These are phyloP conservation scores for Gossypium stocksii DNA, from an alignment of 345 rosid genomes.

Conservation along the genomic window DNA sequence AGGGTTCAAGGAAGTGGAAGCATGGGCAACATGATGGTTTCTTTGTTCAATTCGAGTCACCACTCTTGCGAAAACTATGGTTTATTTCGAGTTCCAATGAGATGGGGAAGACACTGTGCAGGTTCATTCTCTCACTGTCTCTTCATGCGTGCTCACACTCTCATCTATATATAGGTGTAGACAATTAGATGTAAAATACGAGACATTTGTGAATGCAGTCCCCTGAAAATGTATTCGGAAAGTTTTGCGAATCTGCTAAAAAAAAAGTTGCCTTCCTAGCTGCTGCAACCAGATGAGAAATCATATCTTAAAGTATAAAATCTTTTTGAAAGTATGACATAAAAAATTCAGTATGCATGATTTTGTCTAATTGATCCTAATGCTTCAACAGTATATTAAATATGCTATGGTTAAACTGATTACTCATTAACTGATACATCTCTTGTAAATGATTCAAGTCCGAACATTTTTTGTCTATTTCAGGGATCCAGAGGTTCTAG, in stretches of 20 bases:
- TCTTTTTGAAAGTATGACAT: too few relatives aligned
- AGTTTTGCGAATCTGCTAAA: background rate
- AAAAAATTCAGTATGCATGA: background rate
- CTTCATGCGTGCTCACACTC: background rate
- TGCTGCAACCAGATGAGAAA: too few relatives aligned
- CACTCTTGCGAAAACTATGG: constrained; percentile 67
- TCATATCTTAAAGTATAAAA: too few relatives aligned
- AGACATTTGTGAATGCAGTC: background rate
- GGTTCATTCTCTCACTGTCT: constrained; percentile 30
- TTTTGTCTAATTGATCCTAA: background rate
- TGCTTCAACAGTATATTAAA: background rate
- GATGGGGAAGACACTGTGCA: constrained; percentile 81
- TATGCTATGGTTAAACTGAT: background rate
- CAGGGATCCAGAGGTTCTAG: constrained; percentile 88
- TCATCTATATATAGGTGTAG: background rate
- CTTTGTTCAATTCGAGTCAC: constrained; percentile 87
- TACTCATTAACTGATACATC: background rate
- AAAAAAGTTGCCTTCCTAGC: background rate
- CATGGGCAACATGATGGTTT: constrained; percentile 88
- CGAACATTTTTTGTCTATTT: background rate
- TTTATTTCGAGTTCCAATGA: constrained; percentile 78
- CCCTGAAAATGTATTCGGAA: constrained; percentile 2
- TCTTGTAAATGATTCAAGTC: background rate
- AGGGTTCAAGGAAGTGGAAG: constrained; percentile 97
- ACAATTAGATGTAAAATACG: background rate